Evolutionary conservation across 208 protist genomes (phyloP).

Genomic region (Borovskyia barvae): DNA sequence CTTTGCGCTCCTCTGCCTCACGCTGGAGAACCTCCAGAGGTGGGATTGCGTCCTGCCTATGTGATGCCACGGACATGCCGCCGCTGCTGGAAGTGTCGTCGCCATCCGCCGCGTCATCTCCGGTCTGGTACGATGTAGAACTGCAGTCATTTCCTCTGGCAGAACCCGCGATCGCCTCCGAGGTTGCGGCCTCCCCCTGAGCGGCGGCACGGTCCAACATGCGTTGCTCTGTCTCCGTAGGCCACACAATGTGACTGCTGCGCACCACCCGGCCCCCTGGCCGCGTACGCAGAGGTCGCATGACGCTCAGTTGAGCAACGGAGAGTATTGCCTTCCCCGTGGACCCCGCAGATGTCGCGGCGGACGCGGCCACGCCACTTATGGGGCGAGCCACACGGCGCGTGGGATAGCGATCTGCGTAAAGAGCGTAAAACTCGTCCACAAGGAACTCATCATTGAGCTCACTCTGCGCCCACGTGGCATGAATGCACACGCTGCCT

Average conservation of each 20-base stretch:
- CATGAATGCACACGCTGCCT: conserved; percentile 76
- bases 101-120: not conserved
- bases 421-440: conserved; percentile 84
- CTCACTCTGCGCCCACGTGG: conserved; percentile 59
- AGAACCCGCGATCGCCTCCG: not conserved
- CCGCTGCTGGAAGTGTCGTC: not conserved
- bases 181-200: conserved; percentile 1
- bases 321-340: conserved; percentile 8
- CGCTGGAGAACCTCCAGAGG: conserved; percentile 52
- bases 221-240: conserved; percentile 35
- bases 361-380: conserved; percentile 2
- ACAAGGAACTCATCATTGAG: conserved; percentile 90
- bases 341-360: not conserved
- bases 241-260: conserved; percentile 43
- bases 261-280: conserved; percentile 47
- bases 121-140: conserved; percentile 12
- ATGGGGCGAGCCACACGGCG: conserved; percentile 27
- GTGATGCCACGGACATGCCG: not conserved
- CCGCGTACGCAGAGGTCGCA: conserved; percentile 54
- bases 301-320: conserved; percentile 53
- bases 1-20: conserved; percentile 64
- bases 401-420: conserved; percentile 64
- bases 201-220: conserved; percentile 25
- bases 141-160: not conserved
- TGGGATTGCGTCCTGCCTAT: conserved; percentile 14